A percentile compares a stretch with the other conserved stretches of the same genome.
phyloP scores from a whole-genome alignment of 2,329 filamentous ascomycete species.

The Ophiocordyceps camponoti-leonardi region DNA sequence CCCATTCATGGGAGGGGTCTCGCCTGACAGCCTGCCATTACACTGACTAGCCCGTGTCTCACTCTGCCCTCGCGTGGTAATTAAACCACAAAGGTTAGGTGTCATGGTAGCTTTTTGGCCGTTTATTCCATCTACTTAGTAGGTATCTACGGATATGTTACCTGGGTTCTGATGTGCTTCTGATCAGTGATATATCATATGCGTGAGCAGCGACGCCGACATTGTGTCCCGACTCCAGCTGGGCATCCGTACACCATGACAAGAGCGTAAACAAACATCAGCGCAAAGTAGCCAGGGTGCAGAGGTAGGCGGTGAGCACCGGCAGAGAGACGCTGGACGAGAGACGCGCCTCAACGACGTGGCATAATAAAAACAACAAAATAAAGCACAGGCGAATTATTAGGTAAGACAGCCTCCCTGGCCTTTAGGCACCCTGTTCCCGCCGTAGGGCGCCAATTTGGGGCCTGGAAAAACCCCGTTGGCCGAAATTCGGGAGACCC shows the following conservation, averaged over 20 bases:
- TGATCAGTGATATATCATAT: too few species aligned
- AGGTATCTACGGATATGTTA: too few species aligned
- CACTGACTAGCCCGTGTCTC: not conserved
- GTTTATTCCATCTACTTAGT: not conserved
- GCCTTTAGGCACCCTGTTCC: not conserved
- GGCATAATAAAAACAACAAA: not conserved
- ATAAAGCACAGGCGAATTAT: not conserved
- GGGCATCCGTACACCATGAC: too few species aligned
- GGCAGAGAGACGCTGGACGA: slow-evolving; percentile 11
- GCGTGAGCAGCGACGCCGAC: too few species aligned
- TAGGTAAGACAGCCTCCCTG: not conserved
- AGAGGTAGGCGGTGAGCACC: slow-evolving; percentile 5
- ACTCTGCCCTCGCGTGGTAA: not conserved
- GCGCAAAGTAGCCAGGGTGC: too few species aligned
- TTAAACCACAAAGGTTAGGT: not conserved
- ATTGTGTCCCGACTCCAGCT: not conserved
- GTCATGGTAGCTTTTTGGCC: not conserved
- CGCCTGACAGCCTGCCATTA: not conserved
- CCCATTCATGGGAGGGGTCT: not conserved
- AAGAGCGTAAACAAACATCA: not conserved
- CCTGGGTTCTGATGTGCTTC: too few species aligned
- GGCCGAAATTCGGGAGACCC: slow-evolving; percentile 27
- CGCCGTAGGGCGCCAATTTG: not conserved
- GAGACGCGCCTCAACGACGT: not conserved
- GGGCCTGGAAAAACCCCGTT: slow-evolving; percentile 5